Evolutionary conservation across 2,329 filamentous ascomycete species (phyloP).

Genomic region (Ophioceras dolichostomum): DNA sequence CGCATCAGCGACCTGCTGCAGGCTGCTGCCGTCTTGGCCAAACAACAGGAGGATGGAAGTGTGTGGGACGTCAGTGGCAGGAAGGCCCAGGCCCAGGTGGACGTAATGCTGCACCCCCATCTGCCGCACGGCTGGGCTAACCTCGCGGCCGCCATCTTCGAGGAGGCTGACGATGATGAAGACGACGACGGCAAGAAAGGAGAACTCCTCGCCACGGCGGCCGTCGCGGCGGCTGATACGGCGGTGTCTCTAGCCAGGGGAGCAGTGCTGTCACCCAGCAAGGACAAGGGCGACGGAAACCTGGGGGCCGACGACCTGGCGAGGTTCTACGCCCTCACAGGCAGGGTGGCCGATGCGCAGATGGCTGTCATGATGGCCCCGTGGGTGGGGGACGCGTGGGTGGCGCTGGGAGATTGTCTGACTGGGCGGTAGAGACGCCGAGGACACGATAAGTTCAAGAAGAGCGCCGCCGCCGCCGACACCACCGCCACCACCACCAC

Average conservation of each 20-base stretch:
- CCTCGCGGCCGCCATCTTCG: constrained; percentile 38
- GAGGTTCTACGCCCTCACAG: constrained; percentile 61
- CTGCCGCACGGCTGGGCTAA: constrained; percentile 72
- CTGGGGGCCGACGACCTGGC: constrained; percentile 60
- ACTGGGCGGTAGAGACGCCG: constrained; percentile 8
- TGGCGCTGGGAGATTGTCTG: constrained; percentile 32
- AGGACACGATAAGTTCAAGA: background rate
- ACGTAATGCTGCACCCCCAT: constrained; percentile 71
- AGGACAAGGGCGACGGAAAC: constrained; percentile 51
- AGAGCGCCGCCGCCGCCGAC: no score
- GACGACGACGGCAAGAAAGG: no score
- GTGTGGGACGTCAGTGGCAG: constrained; percentile 29
- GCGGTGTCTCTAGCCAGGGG: constrained; percentile 67
- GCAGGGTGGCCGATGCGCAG: constrained; percentile 61
- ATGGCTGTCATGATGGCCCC: constrained; percentile 69
- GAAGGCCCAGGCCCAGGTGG: constrained; percentile 52
- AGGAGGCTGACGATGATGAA: constrained; percentile 25
- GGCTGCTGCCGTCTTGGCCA: constrained; percentile 55
- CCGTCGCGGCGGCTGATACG: constrained; percentile 46
- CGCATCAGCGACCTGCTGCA: constrained; percentile 64
- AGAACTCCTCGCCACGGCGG: constrained; percentile 18
- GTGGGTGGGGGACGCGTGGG: constrained; percentile 60
- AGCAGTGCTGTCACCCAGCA: no score
- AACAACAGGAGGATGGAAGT: no score
- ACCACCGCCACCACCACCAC: no score